Base-by-base conservation (phyloP, 768 basidiomycete genomes). In the Lactarius sp. region DNA sequence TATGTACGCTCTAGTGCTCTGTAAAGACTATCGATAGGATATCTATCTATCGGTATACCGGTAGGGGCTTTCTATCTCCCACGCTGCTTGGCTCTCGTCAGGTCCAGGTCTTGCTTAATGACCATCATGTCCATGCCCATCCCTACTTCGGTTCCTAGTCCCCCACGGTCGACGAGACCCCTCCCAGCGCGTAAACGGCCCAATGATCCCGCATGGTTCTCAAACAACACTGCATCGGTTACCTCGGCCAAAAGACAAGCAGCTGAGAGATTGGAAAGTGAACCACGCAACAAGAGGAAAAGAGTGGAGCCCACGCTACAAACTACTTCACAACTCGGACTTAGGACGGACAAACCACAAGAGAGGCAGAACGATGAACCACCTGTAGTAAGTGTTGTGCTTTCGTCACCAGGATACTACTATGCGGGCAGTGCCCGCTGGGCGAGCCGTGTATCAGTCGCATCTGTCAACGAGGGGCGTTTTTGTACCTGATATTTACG, bases 231-330 rank as follows among this genome's bases (percentile, higher is more conserved):
- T 5, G 18, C 66, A 10, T 52, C 60, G 18, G 66, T 47, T 39
- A 55, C 64, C 36, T 60, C 64, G 49, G 83, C 42, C 72, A 79
- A 92, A 71, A 75, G 90, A 67, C 82, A 83, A 51, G 89, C 88
- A 0, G 76, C 70, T 18, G 90, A 91, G 56, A 83, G 84, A 69
- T 80, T 76, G 31, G 88, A 90, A 8, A 87, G 86, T n/a, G 90
- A 91, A 68, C 84, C 86, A 16, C 79, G 89, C 54, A 78, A 80
- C 58, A 91, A 92, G 74, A 77, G 90, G 69, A 92, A 90, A 75
- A 81, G 87, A 67, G 77, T 82, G 42, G 88, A 88, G 41, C 72
- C 77, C 34, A 66, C 69, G 20, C 66, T 72, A 9, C 61, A 69
- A 13, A 59, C 66, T 20, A n/a, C 39, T 50, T 62, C 60, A 42